Evolutionary conservation across 2,329 filamentous ascomycete genomes (phyloP), one percentile per base, ranked within the genome.

Genomic region (Penicillium aurantiogriseum): DNA sequence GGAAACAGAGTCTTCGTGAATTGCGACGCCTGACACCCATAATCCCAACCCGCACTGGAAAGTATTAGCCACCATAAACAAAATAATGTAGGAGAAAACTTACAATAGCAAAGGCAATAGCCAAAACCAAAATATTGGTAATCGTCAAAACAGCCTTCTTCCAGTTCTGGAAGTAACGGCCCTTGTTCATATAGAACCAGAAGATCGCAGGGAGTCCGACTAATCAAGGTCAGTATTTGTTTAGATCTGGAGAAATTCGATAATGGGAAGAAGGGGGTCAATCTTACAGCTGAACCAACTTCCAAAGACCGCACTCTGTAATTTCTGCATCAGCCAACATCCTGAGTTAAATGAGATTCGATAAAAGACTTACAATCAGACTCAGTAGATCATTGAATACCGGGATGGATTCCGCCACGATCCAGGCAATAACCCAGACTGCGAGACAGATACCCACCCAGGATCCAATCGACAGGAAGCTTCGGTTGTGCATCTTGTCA

Each of bases 371-470:
- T 70, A 74, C 66, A 61, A 89, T 83, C 21, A 90, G 74, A 19
- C 84, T 84, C 31, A 90, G 74, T 6, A 91, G 74, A 49, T 85
- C 79, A 65, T 85, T 84, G 76, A 90, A 91, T 43, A 85, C 83
- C 1, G 88, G 88, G 4, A 91, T 86, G 0, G 85, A 84, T 70
- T 88, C 84, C 2, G 88, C 86, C 53, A 91, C 85, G 54, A 90
- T 70, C 79, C 85, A 88, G 1, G 85, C 83, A 7, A 88, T 58
- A 2, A 83, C 65, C 84, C 86, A 90, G 13, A 84, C 71, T 17
- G 67, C 71, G 0, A 80, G 67, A 2, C 82, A 81, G 39, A 90
- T 82, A 2, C 62, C 78, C 7, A 84, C 66, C 88, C 88, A 90
- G 9, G 79, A 79, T 1, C 79, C 70, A 61, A 81, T 81, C 3